Base-by-base conservation (phyloP, 169 alveolate species). In the Plasmodium chabaudi region DNA sequence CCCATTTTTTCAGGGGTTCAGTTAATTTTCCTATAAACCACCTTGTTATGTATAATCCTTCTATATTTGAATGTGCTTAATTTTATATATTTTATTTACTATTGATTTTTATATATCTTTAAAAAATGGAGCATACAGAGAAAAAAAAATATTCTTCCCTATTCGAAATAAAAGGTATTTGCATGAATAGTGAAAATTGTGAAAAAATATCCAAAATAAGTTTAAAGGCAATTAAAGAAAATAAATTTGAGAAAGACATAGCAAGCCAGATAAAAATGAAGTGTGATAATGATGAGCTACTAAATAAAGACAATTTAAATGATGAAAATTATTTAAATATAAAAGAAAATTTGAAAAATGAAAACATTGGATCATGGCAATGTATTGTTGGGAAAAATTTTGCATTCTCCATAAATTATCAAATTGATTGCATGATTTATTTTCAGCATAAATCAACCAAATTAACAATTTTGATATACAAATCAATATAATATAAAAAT, bases 361-460 rank as follows among this genome's bases (percentile, higher is more conserved):
- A 79, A 55, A 79, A 79, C 53, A 79, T 79, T 23, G 89, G 89
- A 13, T 79, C 89, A 13, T 79, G 89, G 89, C 89, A 79, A 70
- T 79, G 89, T 47, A 79, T 79, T n/a, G 89, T 79, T 59, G 89
- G 89, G 21, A 65, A 67, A 60, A 79, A 79, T 59, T 79, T 79
- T 79, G 89, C 89, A 19, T 79, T 79, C 57, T 79, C 89, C 34
- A 79, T 79, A 65, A 79, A 79, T 9, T 67, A 79, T 34, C 89
- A 79, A 49, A 65, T 53, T 79, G 68, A 79, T 49, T 79, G 89
- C 34, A 79, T 79, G 89, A 39, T 79, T 27, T 67, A 79, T 46
- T 79, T 79, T 59, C 72, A 79, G 51, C 89, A 79, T 47, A 79
- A 68, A 65, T 42, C 59, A 9, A 65, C 84, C 5, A 79, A 79